Evolutionary conservation across 306 rosid genomes (phyloP).

Genomic region (Inga laurina): DNA sequence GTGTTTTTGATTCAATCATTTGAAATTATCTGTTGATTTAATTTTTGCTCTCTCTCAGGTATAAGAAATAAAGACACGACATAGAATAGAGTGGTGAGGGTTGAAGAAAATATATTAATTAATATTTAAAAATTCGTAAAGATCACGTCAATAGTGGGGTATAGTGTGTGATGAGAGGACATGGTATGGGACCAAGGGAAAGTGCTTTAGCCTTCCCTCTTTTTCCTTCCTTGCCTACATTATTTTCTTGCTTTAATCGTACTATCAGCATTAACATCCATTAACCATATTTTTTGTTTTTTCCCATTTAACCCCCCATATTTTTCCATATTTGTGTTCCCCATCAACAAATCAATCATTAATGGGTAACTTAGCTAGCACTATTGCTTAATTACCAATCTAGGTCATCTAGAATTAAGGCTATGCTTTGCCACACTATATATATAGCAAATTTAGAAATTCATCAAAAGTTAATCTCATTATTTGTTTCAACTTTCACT

Average conservation of each 20-base stretch:
- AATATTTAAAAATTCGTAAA: neutral
- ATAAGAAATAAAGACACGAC: neutral
- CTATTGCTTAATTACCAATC: constrained; percentile 39
- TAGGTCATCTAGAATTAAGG: constrained; percentile 34
- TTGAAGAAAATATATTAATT: constrained; percentile 12
- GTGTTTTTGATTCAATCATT: constrained; percentile 30
- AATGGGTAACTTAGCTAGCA: constrained; percentile 46
- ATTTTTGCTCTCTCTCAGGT: neutral
- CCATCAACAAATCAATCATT: constrained; percentile 51
- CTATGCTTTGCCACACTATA: constrained; percentile 35
- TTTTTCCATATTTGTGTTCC: constrained; percentile 43
- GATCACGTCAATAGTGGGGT: constrained; percentile 48
- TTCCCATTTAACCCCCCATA: neutral
- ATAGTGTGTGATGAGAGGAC: constrained; percentile 41
- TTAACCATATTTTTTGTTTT: constrained; percentile 43
- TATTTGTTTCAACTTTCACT: neutral
- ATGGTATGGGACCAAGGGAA: constrained; percentile 55
- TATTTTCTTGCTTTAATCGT: constrained; percentile 60
- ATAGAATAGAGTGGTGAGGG: constrained; percentile 28
- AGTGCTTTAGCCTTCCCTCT: constrained; percentile 47
- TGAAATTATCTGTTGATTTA: constrained; percentile 34
- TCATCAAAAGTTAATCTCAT: neutral
- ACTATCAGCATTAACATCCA: constrained; percentile 45
- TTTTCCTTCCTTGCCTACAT: constrained; percentile 52
- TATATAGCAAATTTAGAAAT: constrained; percentile 33